These are phyloP conservation scores for Colletotrichum liriopes DNA, from an alignment of 2,329 filamentous ascomycete genomes.

Conservation along the genomic window DNA sequence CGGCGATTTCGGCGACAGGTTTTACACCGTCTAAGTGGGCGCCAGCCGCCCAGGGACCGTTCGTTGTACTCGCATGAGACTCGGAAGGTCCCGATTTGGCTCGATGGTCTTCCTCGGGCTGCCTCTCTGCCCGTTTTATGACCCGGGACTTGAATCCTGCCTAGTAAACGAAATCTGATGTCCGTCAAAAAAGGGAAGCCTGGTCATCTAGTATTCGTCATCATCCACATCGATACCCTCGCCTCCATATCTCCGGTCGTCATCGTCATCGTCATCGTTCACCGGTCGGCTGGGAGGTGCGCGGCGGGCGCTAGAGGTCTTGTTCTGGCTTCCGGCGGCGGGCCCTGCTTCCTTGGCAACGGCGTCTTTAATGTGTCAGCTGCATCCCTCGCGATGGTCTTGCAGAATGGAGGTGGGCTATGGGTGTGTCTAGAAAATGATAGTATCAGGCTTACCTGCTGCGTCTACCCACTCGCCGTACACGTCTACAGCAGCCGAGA, in stretches of 20 bases:
- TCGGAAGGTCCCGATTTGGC: neutral
- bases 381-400: neutral
- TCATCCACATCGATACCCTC: constrained; percentile 69
- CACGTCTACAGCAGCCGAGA: constrained; percentile 93
- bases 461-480: constrained; percentile 99
- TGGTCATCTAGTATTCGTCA: constrained; percentile 66
- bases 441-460: constrained; percentile 60
- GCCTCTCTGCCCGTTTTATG: neutral
- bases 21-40: constrained; percentile 83
- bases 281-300: constrained; percentile 46
- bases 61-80: neutral
- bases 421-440: neutral
- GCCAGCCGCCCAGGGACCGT: neutral
- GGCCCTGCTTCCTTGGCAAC: constrained; percentile 63
- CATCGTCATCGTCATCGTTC: constrained; percentile 67
- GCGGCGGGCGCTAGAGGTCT: constrained; percentile 29
- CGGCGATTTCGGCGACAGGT: constrained; percentile 95
- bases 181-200: neutral
- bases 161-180: too few relatives aligned
- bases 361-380: constrained; percentile 55
- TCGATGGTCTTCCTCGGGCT: neutral
- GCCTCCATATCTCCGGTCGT: constrained; percentile 66
- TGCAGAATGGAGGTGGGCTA: neutral
- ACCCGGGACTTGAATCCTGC: neutral
- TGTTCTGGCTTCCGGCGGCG: constrained; percentile 32